Base-by-base conservation (phyloP, 2,329 filamentous ascomycete genomes). In the Microcera coccophila region DNA sequence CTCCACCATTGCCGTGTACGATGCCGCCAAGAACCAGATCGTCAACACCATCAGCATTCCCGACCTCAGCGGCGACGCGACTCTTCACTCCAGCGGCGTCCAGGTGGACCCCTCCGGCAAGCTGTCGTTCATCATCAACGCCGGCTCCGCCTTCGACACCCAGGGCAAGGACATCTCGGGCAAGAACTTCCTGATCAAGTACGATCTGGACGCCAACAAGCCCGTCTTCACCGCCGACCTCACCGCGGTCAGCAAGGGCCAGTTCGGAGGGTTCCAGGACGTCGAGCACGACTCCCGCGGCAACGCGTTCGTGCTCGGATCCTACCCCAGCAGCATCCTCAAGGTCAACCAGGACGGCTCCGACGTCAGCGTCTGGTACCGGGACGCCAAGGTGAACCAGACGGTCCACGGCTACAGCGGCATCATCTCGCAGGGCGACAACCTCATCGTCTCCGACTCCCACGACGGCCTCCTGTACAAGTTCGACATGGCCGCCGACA, bases 211-310 rank as follows among this genome's bases (percentile, higher is more conserved):
- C 9, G 39, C 40, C 10, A 39, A 56, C 9, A 38, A 45, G 21
- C 39, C 57, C 2, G 47, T 65, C 7, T 70, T 64, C 64, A 48
- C 42, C 14, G 39, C 55, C 9, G 64, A 70, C 46, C 44, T 70
- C 9, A 66, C 62, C 0, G 47, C 52, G 1, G 38, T 62, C 0
- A 60, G 59, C 0, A 38, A 47, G 0, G 62, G 62, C 3, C 41
- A 38, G 0, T 69, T 64, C 45, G 61, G 65, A 18, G 68, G 64
- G 5, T 68, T 61, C 26, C 67, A 70, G 42, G 68, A 71, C 38
- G 55, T 68, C 3, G 66, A 64, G 28, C 60, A 64, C 38, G 67
- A 69, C 36, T 31, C 38, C 1, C 47, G 47, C 2, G 65, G 66
- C 8, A 65, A 66, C 53, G 59, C 62, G 1, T 71, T 63, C 38